phyloP scores from a whole-genome alignment of 176 grass and related monocot species.

The Triticum monococcum region DNA sequence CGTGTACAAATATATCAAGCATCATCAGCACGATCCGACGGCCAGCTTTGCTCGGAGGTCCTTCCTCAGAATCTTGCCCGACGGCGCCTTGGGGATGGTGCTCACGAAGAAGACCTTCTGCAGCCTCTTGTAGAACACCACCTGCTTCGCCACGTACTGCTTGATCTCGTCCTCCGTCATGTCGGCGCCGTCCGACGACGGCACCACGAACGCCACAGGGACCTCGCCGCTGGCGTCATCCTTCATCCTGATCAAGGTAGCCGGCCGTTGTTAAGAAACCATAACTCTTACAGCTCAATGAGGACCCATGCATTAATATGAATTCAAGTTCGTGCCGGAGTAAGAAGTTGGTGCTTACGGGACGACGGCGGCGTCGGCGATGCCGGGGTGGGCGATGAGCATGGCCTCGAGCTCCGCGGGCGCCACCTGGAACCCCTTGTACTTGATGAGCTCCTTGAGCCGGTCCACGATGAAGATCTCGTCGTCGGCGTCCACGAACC shows the following conservation, averaged over 20 bases:
- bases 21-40: conserved; percentile 17
- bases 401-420: conserved; percentile 87
- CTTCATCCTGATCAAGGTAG: conserved; percentile 48
- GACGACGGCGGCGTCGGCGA: conserved; percentile 75
- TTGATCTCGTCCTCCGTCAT: conserved; percentile 85
- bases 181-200: background rate
- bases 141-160: conserved; percentile 73
- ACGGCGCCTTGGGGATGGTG: conserved; percentile 72
- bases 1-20: background rate
- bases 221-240: conserved; percentile 75
- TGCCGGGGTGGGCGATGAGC: conserved; percentile 59
- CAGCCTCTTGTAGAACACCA: conserved; percentile 90
- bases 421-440: conserved; percentile 88
- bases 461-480: conserved; percentile 94
- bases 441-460: conserved; percentile 97
- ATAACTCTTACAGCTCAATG: background rate
- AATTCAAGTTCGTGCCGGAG: background rate
- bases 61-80: conserved; percentile 92
- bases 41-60: conserved; percentile 71
- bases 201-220: conserved; percentile 74
- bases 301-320: background rate
- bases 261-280: background rate
- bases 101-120: conserved; percentile 68
- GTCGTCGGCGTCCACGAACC: conserved; percentile 75
- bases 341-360: conserved; percentile 40